Conservation (phyloP, 345 rosid species). For the Jatropha curcas region DNA sequence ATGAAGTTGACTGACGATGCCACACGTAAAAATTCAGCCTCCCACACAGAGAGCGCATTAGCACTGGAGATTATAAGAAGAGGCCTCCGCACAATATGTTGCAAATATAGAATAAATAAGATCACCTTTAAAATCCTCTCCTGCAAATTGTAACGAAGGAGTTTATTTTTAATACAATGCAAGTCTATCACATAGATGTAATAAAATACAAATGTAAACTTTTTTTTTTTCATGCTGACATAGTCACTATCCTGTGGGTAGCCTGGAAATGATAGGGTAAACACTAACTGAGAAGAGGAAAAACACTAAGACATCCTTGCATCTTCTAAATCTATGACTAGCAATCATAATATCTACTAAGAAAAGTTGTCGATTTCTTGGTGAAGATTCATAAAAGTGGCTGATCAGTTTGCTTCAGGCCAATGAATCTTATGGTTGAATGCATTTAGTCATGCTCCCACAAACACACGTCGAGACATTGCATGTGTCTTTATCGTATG, state of each 20-base stretch:
- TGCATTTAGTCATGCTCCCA: not conserved
- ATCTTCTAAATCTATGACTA: too few relatives aligned
- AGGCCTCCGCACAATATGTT: conserved; percentile 4
- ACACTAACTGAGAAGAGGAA: too few relatives aligned
- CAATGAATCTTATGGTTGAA: too few relatives aligned
- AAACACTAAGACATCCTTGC: too few relatives aligned
- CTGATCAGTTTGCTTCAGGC: too few relatives aligned
- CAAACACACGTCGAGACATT: not conserved
- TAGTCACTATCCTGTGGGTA: not conserved
- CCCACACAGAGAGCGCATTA: conserved; percentile 2
- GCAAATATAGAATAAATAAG: conserved; percentile 9
- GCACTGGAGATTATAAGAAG: conserved; percentile 2
- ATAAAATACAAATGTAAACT: not conserved
- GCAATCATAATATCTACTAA: too few relatives aligned
- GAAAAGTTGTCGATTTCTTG: not conserved
- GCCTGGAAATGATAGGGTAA: not conserved
- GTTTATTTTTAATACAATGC: not conserved
- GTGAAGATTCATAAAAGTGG: not conserved
- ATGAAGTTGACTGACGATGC: conserved; percentile 10
- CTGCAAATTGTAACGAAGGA: not conserved
- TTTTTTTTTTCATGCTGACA: not conserved
- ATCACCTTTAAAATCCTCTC: conserved; percentile 15
- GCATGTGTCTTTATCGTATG: not conserved
- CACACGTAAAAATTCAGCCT: conserved; percentile 7
- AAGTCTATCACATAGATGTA: not conserved